Percentiles rank a stretch among this genome's conserved stretches.
Conservation (phyloP, 805 yeast genomes). For the Ogataea angusta region DNA sequence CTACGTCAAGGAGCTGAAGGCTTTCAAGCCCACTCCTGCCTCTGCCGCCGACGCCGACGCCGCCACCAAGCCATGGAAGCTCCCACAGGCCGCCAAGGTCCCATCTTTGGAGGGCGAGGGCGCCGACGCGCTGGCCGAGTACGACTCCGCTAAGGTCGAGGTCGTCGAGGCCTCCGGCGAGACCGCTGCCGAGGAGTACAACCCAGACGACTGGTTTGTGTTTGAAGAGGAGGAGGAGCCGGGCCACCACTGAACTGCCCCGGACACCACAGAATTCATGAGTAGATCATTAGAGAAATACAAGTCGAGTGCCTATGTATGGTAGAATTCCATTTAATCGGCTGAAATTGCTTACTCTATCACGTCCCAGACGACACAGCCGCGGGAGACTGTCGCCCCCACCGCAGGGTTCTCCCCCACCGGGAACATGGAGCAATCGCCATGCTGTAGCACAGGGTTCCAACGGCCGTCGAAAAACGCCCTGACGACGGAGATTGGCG, state of each 20-base stretch:
- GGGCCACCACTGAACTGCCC: conserved; percentile 40
- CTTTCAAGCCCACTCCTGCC: conserved; percentile 80
- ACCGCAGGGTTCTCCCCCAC: conserved; percentile 6
- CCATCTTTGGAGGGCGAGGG: conserved; percentile 72
- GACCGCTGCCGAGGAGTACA: conserved; percentile 39
- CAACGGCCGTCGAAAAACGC: conserved; percentile 13
- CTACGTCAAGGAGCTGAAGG: conserved; percentile 81
- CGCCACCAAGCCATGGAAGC: conserved; percentile 77
- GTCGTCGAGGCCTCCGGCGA: conserved; percentile 54
- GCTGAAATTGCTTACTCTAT: conserved; percentile 13
- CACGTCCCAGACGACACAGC: conserved; percentile 22
- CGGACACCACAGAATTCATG: conserved; percentile 5
- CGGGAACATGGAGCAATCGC: conserved; percentile 17
- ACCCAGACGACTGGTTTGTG: conserved; percentile 75
- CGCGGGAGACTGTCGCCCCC: conserved; percentile 11
- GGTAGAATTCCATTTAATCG: too few species aligned
- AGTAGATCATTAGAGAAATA: not conserved
- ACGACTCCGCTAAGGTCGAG: conserved; percentile 73
- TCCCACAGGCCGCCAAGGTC: conserved; percentile 72
- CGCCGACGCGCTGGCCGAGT: conserved; percentile 61
- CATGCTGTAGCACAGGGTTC: conserved; percentile 16
- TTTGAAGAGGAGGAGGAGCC: conserved; percentile 63
- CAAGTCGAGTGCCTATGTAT: not conserved
- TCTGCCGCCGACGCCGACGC: conserved; percentile 72
- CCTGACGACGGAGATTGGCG: conserved; percentile 25